These are phyloP conservation scores for Torulaspora microellipsoides DNA, from an alignment of 805 yeast genomes.

Conservation along the genomic window DNA sequence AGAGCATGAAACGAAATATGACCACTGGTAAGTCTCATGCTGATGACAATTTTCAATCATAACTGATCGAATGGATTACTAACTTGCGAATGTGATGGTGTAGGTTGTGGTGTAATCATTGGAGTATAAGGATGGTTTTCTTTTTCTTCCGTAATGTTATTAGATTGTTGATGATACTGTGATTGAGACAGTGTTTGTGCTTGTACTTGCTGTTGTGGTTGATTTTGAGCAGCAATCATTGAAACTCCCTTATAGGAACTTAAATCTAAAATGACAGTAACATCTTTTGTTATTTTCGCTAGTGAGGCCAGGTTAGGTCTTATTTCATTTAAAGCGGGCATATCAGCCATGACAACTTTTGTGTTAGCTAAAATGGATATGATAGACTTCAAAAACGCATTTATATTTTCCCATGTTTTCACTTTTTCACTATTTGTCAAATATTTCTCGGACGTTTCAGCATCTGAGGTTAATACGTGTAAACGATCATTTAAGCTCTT, in stretches of 20 bases:
- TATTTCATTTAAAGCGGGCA: constrained; percentile 74
- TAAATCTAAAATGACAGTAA: constrained; percentile 76
- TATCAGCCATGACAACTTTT: constrained; percentile 73
- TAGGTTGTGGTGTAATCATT: constrained; percentile 21
- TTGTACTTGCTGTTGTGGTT: constrained; percentile 7
- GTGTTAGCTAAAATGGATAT: constrained; percentile 80
- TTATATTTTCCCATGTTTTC: constrained; percentile 80
- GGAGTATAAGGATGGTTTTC: constrained; percentile 18
- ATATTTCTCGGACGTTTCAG: constrained; percentile 30
- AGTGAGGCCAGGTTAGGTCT: constrained; percentile 74
- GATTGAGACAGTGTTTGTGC: constrained; percentile 17
- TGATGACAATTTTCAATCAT: background rate
- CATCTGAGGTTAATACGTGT: constrained; percentile 39
- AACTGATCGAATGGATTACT: constrained; percentile 21
- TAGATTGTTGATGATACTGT: constrained; percentile 6
- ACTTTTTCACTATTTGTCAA: constrained; percentile 50
- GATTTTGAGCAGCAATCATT: constrained; percentile 10
- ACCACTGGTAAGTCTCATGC: background rate
- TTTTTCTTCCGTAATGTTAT: background rate
- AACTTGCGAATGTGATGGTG: constrained; percentile 4
- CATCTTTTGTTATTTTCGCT: constrained; percentile 87
- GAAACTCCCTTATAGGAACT: constrained; percentile 45
- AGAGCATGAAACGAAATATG: too few species aligned
- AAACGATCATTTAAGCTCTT: constrained; percentile 57
- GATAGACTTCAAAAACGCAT: constrained; percentile 73